Evolutionary conservation across 2,329 filamentous ascomycete species (phyloP).

Genomic region (Pseudogymnoascus sp.): DNA sequence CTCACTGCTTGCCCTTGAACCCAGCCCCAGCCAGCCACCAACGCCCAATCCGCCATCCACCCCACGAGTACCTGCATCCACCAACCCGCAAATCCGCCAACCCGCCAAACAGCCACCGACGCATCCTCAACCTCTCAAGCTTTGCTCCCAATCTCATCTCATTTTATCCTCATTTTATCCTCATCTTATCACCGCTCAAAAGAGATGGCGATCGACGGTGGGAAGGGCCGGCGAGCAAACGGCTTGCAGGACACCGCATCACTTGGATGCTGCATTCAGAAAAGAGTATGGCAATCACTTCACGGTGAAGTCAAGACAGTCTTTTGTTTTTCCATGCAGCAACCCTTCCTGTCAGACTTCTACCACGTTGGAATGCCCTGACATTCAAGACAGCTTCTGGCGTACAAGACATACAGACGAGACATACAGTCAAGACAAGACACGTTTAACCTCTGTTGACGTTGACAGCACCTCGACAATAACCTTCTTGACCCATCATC

Average conservation of each 20-base stretch:
- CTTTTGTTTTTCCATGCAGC: not conserved
- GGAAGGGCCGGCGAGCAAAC: not conserved
- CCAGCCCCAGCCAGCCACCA: not conserved
- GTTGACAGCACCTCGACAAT: not conserved
- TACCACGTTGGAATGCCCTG: not conserved
- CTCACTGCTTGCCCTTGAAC: not conserved
- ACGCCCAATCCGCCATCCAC: not conserved
- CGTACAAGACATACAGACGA: not conserved
- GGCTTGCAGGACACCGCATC: not conserved
- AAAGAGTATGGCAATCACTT: not conserved
- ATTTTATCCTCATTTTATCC: not conserved
- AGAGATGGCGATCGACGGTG: not conserved
- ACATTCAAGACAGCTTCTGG: not conserved
- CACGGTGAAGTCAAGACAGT: not conserved
- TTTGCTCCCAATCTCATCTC: not conserved
- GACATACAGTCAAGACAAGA: not conserved
- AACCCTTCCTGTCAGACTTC: not conserved
- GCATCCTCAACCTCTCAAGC: not conserved
- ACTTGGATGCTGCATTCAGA: not conserved
- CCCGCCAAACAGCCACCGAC: not conserved
- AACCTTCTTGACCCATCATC: not conserved
- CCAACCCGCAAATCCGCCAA: not conserved
- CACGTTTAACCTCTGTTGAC: not conserved
- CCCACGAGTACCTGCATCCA: not conserved
- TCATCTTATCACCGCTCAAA: not conserved